phyloP scores from a whole-genome alignment of 2,329 filamentous ascomycete species.

The Fusarium chaquense region DNA sequence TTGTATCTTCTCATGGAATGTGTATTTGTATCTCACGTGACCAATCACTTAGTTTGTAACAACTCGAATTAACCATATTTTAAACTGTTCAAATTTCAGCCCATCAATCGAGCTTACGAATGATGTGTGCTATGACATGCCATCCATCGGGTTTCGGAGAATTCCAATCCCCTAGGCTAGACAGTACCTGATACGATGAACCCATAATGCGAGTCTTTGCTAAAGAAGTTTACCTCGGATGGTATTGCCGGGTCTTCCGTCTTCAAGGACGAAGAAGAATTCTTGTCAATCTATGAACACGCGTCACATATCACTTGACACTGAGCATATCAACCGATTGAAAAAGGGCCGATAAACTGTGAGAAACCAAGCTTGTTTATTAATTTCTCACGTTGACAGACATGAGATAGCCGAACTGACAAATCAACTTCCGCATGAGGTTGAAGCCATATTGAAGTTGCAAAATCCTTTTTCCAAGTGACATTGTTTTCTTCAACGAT shows the following conservation, averaged over 20 bases:
- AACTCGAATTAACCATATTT: not conserved
- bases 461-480: not conserved
- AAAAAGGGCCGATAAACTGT: constrained; percentile 10
- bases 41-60: not conserved
- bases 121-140: not conserved
- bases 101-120: not conserved
- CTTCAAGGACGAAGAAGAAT: not conserved
- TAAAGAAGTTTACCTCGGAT: not conserved
- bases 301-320: constrained; percentile 5
- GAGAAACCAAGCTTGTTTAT: not conserved
- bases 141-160: constrained; percentile 5
- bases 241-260: constrained; percentile 9
- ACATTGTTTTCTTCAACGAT: no score
- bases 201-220: not conserved
- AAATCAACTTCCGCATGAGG: not conserved
- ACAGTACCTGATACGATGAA: not conserved
- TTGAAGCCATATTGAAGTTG: not conserved
- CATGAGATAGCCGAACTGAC: not conserved
- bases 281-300: not conserved
- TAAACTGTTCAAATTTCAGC: not conserved
- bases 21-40: not conserved
- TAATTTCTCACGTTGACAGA: not conserved
- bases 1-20: not conserved
- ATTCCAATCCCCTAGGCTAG: not conserved
- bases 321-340: not conserved